Percentiles rank a stretch among this genome's conserved stretches.
phyloP scores from a whole-genome alignment of 2,329 filamentous ascomycete species.

The Pseudocercospora macadamiae region DNA sequence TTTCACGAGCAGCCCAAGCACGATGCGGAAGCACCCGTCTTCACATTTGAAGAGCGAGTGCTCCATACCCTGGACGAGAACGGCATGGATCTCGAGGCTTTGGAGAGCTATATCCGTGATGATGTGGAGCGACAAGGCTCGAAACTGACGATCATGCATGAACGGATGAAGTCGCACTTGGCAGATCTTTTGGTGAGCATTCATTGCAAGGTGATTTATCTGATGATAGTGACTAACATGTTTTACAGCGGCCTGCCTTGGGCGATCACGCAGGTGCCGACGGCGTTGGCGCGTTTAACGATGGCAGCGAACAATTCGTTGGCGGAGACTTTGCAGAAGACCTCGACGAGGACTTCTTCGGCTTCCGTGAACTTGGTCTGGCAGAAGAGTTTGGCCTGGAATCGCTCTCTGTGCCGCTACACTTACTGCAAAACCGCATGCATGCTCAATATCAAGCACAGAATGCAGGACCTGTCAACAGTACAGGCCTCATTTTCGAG shows the following conservation, averaged over 20 bases:
- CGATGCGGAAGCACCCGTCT: conserved; percentile 57
- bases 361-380: conserved; percentile 91
- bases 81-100: conserved; percentile 75
- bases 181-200: conserved; percentile 73
- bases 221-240: conserved; percentile 30
- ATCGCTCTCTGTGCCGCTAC: conserved; percentile 86
- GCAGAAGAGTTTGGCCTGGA: conserved; percentile 88
- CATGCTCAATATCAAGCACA: conserved; percentile 83
- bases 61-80: conserved; percentile 84
- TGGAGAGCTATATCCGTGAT: conserved; percentile 88
- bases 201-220: background rate
- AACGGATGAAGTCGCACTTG: conserved; percentile 90
- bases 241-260: conserved; percentile 71
- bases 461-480: conserved; percentile 63
- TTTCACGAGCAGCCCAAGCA: conserved; percentile 81
- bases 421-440: conserved; percentile 89
- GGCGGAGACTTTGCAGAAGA: conserved; percentile 97
- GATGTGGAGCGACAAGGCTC: conserved; percentile 84
- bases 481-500: conserved; percentile 66
- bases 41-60: conserved; percentile 81
- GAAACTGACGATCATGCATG: conserved; percentile 83
- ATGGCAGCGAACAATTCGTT: conserved; percentile 95
- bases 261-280: conserved; percentile 74
- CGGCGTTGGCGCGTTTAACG: conserved; percentile 88
- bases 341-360: conserved; percentile 97